Base-by-base conservation (phyloP, 2,329 filamentous ascomycete genomes). In the Paramyrothecium roridum region DNA sequence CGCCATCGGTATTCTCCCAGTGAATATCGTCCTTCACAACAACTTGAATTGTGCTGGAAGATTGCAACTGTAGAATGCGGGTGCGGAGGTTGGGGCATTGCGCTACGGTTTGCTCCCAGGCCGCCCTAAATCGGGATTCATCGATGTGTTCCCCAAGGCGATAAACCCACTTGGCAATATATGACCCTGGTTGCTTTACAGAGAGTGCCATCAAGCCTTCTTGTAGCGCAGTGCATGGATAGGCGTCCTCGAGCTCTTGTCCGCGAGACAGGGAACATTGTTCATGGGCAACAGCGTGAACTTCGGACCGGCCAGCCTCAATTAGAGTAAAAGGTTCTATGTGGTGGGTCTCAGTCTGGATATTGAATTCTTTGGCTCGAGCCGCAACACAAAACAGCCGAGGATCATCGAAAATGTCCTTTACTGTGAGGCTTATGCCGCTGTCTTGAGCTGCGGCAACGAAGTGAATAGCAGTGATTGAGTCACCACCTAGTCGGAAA, bases 401-500 rank as follows among this genome's bases (percentile, higher is more conserved):
- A 51, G 56, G 47, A 37, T 56, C 21, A 26, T 48, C 13, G 23
- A 61, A 58, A 3, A 62, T 43, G 7, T 54, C 52, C 12, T 54
- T 56, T 3, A 59, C 57, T 8, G 58, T 52, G 3, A 62, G 49
- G 8, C 23, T 16, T 2, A 57, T 8, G 0, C 54, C 55, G 3
- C 8, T 47, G 12, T 58, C 49, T n/a, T 54, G 54, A 7, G 54
- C 56, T n/a, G 17, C 16, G 1, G 55, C 54, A 7, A 58, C 56
- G 12, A 62, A 48, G 19, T 34, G 12, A 34, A 63, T 63, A 1
- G 61, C 60, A 12, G 57, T 19, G 12, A 63, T 50, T 0, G 58
- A 60, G 21, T 59, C 60, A 11, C 60, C 60, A 2, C 59, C 58
- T 12, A 60, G 50, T 1, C 54, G 54, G 22, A 60, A 51, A 34